phyloP scores from a whole-genome alignment of 2,329 filamentous ascomycete genomes.

The Monilinia polystroma region DNA sequence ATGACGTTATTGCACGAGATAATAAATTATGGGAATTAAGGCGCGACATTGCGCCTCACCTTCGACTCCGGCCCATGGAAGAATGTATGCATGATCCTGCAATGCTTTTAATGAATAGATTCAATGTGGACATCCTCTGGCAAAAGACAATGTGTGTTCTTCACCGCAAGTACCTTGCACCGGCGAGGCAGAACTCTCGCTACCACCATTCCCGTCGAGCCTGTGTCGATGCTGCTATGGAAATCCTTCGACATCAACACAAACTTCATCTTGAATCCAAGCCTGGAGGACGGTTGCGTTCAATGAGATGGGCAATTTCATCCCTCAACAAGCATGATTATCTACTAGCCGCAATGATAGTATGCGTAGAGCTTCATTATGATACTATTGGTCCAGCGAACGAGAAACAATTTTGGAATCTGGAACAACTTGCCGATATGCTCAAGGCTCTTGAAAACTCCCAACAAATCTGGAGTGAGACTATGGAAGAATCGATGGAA shows the following conservation, averaged over 20 bases:
- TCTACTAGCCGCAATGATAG: constrained; percentile 78
- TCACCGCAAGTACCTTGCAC: constrained; percentile 82
- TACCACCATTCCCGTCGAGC: constrained; percentile 82
- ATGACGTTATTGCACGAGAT: constrained; percentile 64
- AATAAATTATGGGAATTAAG: constrained; percentile 59
- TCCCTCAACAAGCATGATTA: constrained; percentile 79
- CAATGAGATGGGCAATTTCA: constrained; percentile 75
- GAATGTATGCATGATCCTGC: constrained; percentile 75
- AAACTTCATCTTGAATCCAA: constrained; percentile 74
- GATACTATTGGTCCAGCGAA: constrained; percentile 50
- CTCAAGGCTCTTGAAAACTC: constrained; percentile 70
- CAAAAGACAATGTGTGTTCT: constrained; percentile 87
- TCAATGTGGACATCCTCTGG: constrained; percentile 80
- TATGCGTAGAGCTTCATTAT: constrained; percentile 79
- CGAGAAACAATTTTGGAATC: constrained; percentile 55
- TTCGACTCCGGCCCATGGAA: constrained; percentile 73
- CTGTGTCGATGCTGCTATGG: constrained; percentile 83
- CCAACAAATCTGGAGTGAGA: constrained; percentile 74
- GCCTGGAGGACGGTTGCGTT: constrained; percentile 67
- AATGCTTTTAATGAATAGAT: constrained; percentile 80
- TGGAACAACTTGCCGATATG: constrained; percentile 70
- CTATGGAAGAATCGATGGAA: constrained; percentile 78
- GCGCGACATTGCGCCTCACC: constrained; percentile 72
- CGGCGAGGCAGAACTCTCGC: constrained; percentile 72
- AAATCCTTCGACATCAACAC: constrained; percentile 73